These are phyloP conservation scores for Nemania sp. DNA, from an alignment of 2,329 filamentous ascomycete genomes.

Conservation along the genomic window DNA sequence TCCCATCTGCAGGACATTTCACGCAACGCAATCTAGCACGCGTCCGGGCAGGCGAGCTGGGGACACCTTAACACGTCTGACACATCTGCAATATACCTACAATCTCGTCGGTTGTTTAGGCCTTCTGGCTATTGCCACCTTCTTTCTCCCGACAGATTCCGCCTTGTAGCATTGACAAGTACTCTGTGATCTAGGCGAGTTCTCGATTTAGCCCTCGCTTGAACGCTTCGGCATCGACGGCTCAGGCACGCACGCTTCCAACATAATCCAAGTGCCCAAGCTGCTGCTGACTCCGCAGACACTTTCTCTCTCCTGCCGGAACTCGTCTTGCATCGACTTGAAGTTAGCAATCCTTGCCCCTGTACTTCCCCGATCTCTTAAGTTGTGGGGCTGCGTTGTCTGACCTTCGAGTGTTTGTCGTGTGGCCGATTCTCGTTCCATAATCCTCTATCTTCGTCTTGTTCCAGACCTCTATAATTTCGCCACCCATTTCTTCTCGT, in stretches of 20 bases:
- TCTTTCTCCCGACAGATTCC: background rate
- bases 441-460: slow-evolving; percentile 7
- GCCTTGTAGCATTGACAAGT: background rate
- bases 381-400: slow-evolving; percentile 13
- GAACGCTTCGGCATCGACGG: too few species aligned
- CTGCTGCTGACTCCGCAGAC: background rate
- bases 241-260: too few species aligned
- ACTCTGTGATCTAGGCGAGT: background rate
- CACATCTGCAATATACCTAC: slow-evolving; percentile 17
- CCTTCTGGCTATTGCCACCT: slow-evolving; percentile 8
- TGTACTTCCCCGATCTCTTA: slow-evolving; percentile 12
- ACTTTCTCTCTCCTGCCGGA: slow-evolving; percentile 20
- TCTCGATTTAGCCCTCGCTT: background rate
- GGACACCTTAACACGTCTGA: background rate
- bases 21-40: slow-evolving; percentile 15
- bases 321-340: slow-evolving; percentile 7
- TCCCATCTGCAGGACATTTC: slow-evolving; percentile 8
- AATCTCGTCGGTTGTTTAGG: slow-evolving; percentile 10
- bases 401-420: slow-evolving; percentile 15
- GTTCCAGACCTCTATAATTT: slow-evolving; percentile 18
- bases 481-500: slow-evolving; percentile 16
- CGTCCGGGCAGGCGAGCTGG: background rate
- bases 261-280: too few species aligned
- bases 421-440: slow-evolving; percentile 9
- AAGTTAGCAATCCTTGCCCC: slow-evolving; percentile 19